Conservation (phyloP, 768 basidiomycete genomes). For the Ramaria sp. region DNA sequence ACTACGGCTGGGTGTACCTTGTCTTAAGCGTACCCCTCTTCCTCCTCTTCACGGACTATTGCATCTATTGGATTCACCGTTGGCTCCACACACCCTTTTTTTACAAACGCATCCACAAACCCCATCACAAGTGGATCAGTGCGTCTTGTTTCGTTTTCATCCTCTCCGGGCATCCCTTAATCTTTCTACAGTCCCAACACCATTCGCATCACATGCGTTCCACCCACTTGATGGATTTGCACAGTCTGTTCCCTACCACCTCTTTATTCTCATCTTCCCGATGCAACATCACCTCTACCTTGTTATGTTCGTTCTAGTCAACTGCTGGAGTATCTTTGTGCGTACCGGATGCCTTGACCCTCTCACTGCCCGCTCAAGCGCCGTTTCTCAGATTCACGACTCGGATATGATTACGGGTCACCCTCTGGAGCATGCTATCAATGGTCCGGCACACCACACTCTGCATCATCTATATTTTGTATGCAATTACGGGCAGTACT, state of each 20-base stretch:
- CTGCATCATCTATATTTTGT: slow-evolving; percentile 96
- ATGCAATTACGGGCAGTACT: slow-evolving; percentile 96
- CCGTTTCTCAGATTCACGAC: slow-evolving; percentile 72
- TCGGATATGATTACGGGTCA: slow-evolving; percentile 97
- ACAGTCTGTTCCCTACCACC: slow-evolving; percentile 91
- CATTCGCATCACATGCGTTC: slow-evolving; percentile 96
- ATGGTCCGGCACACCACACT: slow-evolving; percentile 98
- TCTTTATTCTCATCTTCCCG: slow-evolving; percentile 86
- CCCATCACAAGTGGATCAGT: slow-evolving; percentile 99
- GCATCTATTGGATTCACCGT: slow-evolving; percentile 96
- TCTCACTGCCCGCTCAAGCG: background rate
- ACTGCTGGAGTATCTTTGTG: slow-evolving; percentile 89
- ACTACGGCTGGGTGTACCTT: slow-evolving; percentile 72
- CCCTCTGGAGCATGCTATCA: slow-evolving; percentile 79
- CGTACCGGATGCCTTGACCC: slow-evolving; percentile 17
- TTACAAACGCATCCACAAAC: slow-evolving; percentile 92
- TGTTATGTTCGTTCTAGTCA: slow-evolving; percentile 80
- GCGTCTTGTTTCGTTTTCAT: slow-evolving; percentile 23
- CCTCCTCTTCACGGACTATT: slow-evolving; percentile 82
- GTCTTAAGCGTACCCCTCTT: slow-evolving; percentile 65
- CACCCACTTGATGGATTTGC: slow-evolving; percentile 91
- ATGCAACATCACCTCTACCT: slow-evolving; percentile 80
- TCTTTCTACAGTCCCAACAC: slow-evolving; percentile 72
- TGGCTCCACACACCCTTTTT: slow-evolving; percentile 72
- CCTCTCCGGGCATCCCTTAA: background rate